Evolutionary conservation across 176 grass and related monocot species (phyloP).

Genomic region (Oryza meyeriana): DNA sequence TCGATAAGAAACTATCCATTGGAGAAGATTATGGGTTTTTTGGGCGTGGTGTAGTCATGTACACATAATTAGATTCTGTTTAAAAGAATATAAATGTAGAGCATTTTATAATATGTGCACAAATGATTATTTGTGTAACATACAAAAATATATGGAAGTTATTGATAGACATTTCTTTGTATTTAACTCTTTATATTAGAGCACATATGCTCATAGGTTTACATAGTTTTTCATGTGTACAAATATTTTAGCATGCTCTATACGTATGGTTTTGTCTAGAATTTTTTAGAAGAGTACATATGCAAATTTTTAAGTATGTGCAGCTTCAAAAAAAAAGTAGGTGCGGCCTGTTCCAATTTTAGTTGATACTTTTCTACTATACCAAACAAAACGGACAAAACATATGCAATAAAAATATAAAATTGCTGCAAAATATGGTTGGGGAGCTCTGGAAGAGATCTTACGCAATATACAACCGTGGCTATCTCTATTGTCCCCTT

Average conservation of each 20-base stretch:
- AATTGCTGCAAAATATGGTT: not conserved
- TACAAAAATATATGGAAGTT: not conserved
- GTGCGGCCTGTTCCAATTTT: not conserved
- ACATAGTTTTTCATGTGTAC: not conserved
- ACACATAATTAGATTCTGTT: not conserved
- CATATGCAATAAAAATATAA: not conserved
- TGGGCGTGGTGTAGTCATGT: not conserved
- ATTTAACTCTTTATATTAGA: not conserved
- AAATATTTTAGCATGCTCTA: not conserved
- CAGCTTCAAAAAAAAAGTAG: not conserved
- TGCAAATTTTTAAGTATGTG: not conserved
- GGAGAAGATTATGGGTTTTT: not conserved
- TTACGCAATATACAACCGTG: slow-evolving; percentile 48
- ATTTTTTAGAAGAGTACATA: not conserved
- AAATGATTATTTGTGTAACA: not conserved
- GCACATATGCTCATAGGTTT: not conserved
- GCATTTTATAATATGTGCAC: not conserved
- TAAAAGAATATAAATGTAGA: not conserved
- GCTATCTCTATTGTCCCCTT: slow-evolving; percentile 56
- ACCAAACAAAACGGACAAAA: not conserved
- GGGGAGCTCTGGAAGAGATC: not conserved
- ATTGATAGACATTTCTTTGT: not conserved
- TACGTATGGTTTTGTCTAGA: not conserved
- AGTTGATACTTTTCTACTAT: not conserved
- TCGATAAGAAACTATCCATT: not conserved